These are phyloP conservation scores for Fusarium proliferatum DNA, from an alignment of 2,329 filamentous ascomycete genomes.

Conservation along the genomic window DNA sequence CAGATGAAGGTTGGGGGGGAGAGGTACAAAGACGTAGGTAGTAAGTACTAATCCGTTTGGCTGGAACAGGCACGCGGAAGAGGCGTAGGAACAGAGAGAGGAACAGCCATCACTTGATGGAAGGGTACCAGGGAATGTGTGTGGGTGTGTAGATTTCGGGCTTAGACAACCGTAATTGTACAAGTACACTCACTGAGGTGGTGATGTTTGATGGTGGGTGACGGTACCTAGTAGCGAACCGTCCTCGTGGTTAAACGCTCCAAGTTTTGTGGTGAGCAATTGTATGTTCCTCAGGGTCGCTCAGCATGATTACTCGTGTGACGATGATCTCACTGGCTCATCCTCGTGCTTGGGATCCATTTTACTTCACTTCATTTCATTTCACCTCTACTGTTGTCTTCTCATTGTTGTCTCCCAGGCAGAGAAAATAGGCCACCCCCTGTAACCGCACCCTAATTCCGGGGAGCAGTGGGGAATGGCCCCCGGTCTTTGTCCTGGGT, in stretches of 20 bases:
- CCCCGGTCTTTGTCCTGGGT: constrained; percentile 24
- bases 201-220: constrained; percentile 21
- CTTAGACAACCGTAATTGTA: constrained; percentile 11
- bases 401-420: neutral
- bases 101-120: constrained; percentile 26
- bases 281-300: constrained; percentile 2
- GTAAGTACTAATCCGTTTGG: neutral
- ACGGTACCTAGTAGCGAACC: neutral
- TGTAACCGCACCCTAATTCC: constrained; percentile 10
- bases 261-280: neutral
- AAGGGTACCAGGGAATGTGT: neutral
- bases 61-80: constrained; percentile 28
- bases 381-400: neutral
- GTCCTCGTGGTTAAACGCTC: neutral
- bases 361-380: too few species aligned
- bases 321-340: constrained; percentile 21
- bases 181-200: neutral
- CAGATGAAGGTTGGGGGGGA: constrained; percentile 10
- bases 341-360: neutral
- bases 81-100: constrained; percentile 20
- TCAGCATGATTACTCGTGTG: constrained; percentile 3
- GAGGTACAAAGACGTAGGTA: constrained; percentile 23
- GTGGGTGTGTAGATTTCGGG: constrained; percentile 32
- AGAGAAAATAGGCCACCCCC: neutral
- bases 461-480: constrained; percentile 24